Percentiles rank a stretch among this genome's conserved stretches.
phyloP scores from a whole-genome alignment of 2,329 filamentous ascomycete species.

The Pochonia chlamydosporia region DNA sequence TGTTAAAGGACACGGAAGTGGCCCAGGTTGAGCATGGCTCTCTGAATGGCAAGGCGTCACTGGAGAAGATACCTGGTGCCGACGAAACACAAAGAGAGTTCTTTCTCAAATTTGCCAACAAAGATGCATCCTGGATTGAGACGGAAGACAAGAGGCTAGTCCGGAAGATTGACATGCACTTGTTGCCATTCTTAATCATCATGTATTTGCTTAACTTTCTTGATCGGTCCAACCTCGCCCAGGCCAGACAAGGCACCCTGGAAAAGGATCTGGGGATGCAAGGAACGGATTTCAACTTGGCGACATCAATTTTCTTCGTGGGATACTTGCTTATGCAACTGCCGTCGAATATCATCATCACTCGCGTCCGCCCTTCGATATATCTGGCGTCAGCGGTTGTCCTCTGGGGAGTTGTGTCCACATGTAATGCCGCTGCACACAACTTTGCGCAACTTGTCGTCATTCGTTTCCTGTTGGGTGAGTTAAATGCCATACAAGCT shows the following conservation, averaged over 20 bases:
- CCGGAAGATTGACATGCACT: constrained; percentile 44
- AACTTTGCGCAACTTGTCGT: constrained; percentile 37
- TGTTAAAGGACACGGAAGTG: too few relatives aligned
- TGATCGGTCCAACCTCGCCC: constrained; percentile 46
- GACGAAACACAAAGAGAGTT: background rate
- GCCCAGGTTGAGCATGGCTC: background rate
- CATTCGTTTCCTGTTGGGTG: constrained; percentile 40
- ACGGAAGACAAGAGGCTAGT: constrained; percentile 28
- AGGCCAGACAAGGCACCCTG: constrained; percentile 47
- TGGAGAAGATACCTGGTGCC: background rate
- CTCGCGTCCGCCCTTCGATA: constrained; percentile 44
- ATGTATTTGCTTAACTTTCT: constrained; percentile 54
- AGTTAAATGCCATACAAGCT: too few relatives aligned
- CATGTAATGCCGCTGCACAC: constrained; percentile 40
- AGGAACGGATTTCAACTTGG: too few relatives aligned
- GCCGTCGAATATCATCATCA: constrained; percentile 54
- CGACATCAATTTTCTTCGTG: constrained; percentile 42
- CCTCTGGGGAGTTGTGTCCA: constrained; percentile 31
- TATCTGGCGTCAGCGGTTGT: constrained; percentile 45
- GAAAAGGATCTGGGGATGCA: constrained; percentile 23
- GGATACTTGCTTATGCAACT: constrained; percentile 58
- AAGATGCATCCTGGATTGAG: constrained; percentile 14
- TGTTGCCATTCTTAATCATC: constrained; percentile 47
- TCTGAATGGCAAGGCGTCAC: background rate
- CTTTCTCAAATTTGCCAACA: constrained; percentile 9